These are phyloP conservation scores for Neurospora sp. DNA, from an alignment of 495 filamentous ascomycete genomes.

Conservation along the genomic window DNA sequence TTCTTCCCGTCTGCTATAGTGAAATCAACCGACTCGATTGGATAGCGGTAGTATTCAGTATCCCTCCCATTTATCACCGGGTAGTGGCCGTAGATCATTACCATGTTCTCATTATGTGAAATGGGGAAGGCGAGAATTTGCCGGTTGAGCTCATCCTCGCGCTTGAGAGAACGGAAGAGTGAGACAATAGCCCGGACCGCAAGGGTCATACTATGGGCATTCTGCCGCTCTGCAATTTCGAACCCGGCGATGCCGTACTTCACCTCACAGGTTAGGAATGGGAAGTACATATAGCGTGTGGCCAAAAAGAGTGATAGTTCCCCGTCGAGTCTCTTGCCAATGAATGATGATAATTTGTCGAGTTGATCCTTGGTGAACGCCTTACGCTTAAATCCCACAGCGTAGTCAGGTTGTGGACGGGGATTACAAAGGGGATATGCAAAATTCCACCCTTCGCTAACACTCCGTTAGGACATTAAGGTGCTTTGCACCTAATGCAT, in stretches of 20 bases:
- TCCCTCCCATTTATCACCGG: slow-evolving; percentile 4
- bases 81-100: slow-evolving; percentile 29
- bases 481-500: slow-evolving; percentile 10
- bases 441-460: slow-evolving; percentile 26
- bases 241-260: slow-evolving; percentile 25
- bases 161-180: slow-evolving; percentile 22
- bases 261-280: slow-evolving; percentile 16
- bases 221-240: slow-evolving; percentile 8
- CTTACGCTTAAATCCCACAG: slow-evolving; percentile 27
- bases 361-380: slow-evolving; percentile 32
- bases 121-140: slow-evolving; percentile 38
- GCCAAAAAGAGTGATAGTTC: slow-evolving; percentile 7
- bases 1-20: neutral
- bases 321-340: slow-evolving; percentile 7
- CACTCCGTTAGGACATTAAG: slow-evolving; percentile 25
- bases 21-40: neutral
- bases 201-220: slow-evolving; percentile 25
- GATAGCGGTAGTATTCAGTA: slow-evolving; percentile 6
- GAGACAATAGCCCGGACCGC: slow-evolving; percentile 26
- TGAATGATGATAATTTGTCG: slow-evolving; percentile 24
- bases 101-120: slow-evolving; percentile 1
- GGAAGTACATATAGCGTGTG: slow-evolving; percentile 22
- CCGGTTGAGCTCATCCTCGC: slow-evolving; percentile 26
- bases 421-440: neutral
- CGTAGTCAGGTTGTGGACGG: slow-evolving; percentile 32